Conservation (phyloP, 2,329 filamentous ascomycete species). For the Aspergillus eucalypticola region DNA sequence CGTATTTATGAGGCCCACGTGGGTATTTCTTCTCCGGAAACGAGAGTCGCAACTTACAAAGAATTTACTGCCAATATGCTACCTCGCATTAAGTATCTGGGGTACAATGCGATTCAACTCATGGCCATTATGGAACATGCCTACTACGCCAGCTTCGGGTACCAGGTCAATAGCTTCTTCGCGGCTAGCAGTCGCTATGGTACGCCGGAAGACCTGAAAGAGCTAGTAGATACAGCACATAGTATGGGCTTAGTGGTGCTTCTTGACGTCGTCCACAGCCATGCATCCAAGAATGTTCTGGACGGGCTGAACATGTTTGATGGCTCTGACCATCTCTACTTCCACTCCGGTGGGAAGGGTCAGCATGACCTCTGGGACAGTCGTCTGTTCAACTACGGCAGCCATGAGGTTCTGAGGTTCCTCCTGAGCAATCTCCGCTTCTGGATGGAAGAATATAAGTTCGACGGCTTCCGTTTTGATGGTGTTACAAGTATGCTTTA, state of each 20-base stretch:
- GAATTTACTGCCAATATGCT: constrained; percentile 94
- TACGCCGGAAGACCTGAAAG: constrained; percentile 89
- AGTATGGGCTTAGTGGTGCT: constrained; percentile 86
- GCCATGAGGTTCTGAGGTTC: constrained; percentile 93
- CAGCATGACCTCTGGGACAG: constrained; percentile 95
- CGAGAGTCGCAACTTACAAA: constrained; percentile 89
- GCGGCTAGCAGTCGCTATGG: constrained; percentile 95
- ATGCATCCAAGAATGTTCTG: constrained; percentile 95
- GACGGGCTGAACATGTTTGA: constrained; percentile 97
- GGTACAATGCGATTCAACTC: constrained; percentile 96
- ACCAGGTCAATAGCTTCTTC: constrained; percentile 99
- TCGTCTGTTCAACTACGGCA: constrained; percentile 93
- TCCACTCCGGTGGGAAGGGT: constrained; percentile 82
- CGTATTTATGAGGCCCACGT: constrained; percentile 99
- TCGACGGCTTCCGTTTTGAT: constrained; percentile 97
- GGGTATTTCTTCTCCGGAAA: constrained; percentile 90
- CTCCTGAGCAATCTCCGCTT: constrained; percentile 92
- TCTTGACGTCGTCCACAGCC: constrained; percentile 94
- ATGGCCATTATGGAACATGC: constrained; percentile 99
- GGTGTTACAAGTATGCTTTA: constrained; percentile 99
- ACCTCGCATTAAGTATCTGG: constrained; percentile 82
- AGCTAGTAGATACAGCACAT: constrained; percentile 93
- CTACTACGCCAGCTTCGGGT: constrained; percentile 98
- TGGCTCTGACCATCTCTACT: constrained; percentile 91
- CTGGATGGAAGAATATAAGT: constrained; percentile 98